These are phyloP conservation scores for Acorus calamus DNA, from an alignment of 106 monocot genomes.

Conservation along the genomic window DNA sequence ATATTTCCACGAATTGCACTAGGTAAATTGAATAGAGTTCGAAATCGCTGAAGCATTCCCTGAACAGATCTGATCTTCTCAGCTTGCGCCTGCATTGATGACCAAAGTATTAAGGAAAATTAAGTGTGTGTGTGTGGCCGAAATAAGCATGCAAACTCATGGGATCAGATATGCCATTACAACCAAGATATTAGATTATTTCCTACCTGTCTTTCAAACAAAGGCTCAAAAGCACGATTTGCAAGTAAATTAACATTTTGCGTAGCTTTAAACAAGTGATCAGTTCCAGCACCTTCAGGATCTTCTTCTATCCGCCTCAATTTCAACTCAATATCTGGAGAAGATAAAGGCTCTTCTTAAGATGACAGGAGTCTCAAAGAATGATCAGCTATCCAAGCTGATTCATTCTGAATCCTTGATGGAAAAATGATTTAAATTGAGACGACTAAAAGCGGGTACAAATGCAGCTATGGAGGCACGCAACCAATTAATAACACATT, in stretches of 20 bases:
- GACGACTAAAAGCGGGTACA: not conserved
- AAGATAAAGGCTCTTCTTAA: not conserved
- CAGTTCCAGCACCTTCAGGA: conserved; percentile 95
- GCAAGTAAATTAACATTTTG: conserved; percentile 61
- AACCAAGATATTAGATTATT: not conserved
- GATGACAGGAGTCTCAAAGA: too few species aligned
- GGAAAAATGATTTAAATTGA: not conserved
- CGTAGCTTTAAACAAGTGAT: conserved; percentile 61
- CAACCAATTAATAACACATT: not conserved
- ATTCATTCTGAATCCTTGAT: not conserved
- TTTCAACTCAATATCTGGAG: conserved; percentile 88
- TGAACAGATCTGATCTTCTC: conserved; percentile 99
- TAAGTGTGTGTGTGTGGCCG: not conserved
- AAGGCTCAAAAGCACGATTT: conserved; percentile 93
- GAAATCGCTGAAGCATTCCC: conserved; percentile 99
- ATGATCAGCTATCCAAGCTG: too few species aligned
- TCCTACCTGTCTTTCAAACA: conserved; percentile 91
- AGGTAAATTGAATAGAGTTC: conserved; percentile 92
- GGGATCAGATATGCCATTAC: not conserved
- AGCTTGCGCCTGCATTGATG: conserved; percentile 68
- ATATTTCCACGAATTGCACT: conserved; percentile 91
- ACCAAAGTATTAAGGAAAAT: not conserved
- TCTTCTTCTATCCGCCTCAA: conserved; percentile 94
- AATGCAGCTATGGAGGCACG: too few species aligned
- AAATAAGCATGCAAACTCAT: conserved; percentile 1